A percentile compares a stretch with the other conserved stretches of the same genome.
Evolutionary conservation across 2,329 filamentous ascomycete genomes (phyloP).

Genomic region (Fusarium anguioides): DNA sequence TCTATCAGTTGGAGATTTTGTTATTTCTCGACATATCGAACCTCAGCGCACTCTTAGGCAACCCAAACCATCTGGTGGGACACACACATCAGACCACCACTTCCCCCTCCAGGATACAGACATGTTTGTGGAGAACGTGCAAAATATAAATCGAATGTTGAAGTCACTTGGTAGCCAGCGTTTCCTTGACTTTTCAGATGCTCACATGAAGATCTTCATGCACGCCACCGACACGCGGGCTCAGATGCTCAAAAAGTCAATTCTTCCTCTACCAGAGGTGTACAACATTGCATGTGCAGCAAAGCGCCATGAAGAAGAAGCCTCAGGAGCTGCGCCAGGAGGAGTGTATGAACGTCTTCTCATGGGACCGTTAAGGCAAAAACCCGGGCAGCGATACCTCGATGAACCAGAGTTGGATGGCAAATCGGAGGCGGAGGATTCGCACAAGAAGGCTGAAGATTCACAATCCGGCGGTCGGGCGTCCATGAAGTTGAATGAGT

Average conservation of each 20-base stretch:
- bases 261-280: conserved; percentile 54
- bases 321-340: conserved; percentile 35
- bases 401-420: conserved; percentile 46
- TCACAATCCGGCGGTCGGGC: conserved; percentile 42
- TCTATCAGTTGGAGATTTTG: conserved; percentile 56
- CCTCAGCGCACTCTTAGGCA: conserved; percentile 42
- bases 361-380: conserved; percentile 50
- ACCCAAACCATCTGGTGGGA: conserved; percentile 42
- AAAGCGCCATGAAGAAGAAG: conserved; percentile 41
- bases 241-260: conserved; percentile 49
- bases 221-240: conserved; percentile 42
- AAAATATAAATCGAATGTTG: conserved; percentile 61
- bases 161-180: conserved; percentile 48
- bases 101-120: conserved; percentile 52
- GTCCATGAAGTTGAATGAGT: conserved; percentile 69
- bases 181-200: conserved; percentile 41
- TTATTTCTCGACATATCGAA: conserved; percentile 51
- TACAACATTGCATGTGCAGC: conserved; percentile 53
- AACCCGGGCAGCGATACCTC: conserved; percentile 47
- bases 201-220: conserved; percentile 44
- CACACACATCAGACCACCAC: conserved; percentile 30
- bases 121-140: conserved; percentile 58
- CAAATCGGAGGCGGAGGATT: conserved; percentile 39
- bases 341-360: conserved; percentile 48
- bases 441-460: conserved; percentile 48